A percentile compares a stretch with the other conserved stretches of the same genome.
phyloP scores from a whole-genome alignment of 106 monocot genomes.

The Alisma plantagoaquatica region DNA sequence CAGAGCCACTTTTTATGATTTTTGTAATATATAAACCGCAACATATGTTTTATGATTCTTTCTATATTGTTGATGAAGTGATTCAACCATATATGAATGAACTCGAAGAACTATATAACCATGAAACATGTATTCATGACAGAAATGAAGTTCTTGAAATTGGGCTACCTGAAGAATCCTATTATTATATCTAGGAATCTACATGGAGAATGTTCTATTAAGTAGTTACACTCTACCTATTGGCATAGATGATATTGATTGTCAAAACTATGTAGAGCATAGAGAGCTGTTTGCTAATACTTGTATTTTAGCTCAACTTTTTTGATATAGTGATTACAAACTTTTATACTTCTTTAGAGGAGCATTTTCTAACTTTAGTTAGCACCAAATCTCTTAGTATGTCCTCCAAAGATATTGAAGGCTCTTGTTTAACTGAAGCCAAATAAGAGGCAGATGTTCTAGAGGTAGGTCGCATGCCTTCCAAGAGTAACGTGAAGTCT shows the following conservation, averaged over 20 bases:
- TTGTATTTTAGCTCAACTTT: too few relatives aligned
- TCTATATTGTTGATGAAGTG: not conserved
- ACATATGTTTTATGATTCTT: slow-evolving; percentile 3
- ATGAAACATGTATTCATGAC: slow-evolving; percentile 7
- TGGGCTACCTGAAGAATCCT: slow-evolving; percentile 11
- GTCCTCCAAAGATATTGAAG: too few relatives aligned
- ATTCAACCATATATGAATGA: slow-evolving; percentile 7
- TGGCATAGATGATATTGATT: slow-evolving; percentile 5
- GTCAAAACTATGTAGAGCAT: too few relatives aligned
- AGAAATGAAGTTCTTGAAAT: slow-evolving; percentile 23
- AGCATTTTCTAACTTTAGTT: too few relatives aligned
- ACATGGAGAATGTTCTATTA: slow-evolving; percentile 5
- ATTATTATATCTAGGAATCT: not conserved
- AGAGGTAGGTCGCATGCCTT: slow-evolving; percentile 12
- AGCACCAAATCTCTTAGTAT: too few relatives aligned
- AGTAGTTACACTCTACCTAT: slow-evolving; percentile 1
- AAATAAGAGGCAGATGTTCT: slow-evolving; percentile 6
- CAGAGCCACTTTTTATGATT: slow-evolving; percentile 4
- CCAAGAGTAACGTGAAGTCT: slow-evolving; percentile 3
- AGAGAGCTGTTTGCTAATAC: too few relatives aligned
- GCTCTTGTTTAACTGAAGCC: too few relatives aligned
- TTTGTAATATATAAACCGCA: not conserved
- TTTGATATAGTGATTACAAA: too few relatives aligned
- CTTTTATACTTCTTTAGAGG: too few relatives aligned
- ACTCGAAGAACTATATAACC: not conserved